Conservation (phyloP, 495 filamentous ascomycete genomes). For the Letharia lupina region DNA sequence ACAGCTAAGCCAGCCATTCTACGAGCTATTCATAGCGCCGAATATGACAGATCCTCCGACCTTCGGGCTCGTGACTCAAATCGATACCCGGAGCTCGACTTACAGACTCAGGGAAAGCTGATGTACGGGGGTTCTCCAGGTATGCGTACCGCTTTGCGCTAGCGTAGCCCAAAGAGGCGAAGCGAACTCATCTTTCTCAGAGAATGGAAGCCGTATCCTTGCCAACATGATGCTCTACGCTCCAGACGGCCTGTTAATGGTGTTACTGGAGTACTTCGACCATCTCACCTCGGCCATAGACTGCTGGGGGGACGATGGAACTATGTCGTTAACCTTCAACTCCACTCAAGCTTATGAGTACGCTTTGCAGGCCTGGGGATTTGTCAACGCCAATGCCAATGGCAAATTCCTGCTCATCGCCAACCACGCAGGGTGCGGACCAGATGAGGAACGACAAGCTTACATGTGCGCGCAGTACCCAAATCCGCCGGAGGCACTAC, state of each 20-base stretch:
- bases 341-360: constrained; percentile 28
- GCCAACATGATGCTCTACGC: constrained; percentile 35
- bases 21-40: background rate
- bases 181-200: background rate
- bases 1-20: background rate
- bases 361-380: constrained; percentile 28
- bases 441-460: constrained; percentile 28
- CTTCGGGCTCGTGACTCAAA: background rate
- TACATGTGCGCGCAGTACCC: constrained; percentile 14
- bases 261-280: constrained; percentile 34
- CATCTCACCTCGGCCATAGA: constrained; percentile 30
- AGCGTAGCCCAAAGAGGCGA: background rate
- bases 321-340: constrained; percentile 30
- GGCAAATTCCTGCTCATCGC: constrained; percentile 31
- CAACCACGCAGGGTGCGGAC: constrained; percentile 33
- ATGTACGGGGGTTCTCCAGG: constrained; percentile 27
- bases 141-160: background rate
- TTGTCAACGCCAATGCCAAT: constrained; percentile 29
- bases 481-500: background rate
- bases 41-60: background rate
- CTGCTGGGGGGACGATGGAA: constrained; percentile 31
- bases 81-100: background rate
- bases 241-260: constrained; percentile 27
- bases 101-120: constrained; percentile 15
- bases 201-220: constrained; percentile 27